Base-by-base conservation (phyloP, 202 grass and related monocot genomes). In the Panicum virgatum region DNA sequence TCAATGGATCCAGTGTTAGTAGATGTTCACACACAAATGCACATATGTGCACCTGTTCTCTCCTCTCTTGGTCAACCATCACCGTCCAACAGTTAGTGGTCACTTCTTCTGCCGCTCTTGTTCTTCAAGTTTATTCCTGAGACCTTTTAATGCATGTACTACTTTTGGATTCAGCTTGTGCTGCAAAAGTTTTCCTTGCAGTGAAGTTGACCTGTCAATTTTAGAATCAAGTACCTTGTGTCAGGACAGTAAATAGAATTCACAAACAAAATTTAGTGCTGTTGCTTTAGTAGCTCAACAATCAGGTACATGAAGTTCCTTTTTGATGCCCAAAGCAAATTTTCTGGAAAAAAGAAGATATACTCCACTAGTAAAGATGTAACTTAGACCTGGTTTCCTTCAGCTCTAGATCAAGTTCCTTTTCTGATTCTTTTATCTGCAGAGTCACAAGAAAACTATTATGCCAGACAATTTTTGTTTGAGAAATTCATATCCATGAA, bases 381-480 rank as follows among this genome's bases (percentile, higher is more conserved):
- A 68, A 60, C 39, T 58, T 9, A 47, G 23, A 90, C 88, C 88
- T 90, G 61, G 54, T 90, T 83, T 86, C 80, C 27, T 86, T 90
- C 37, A 86, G 69, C 44, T 83, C 88, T 76, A 88, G 80, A 39
- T 89, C 84, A 69, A 90, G 90, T 82, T 98, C 93, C 79, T 82
- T 82, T 80, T 96, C 89, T 18, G 92, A 95, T 92, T 89, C 89
- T 63, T 96, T 89, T 85, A 96, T 83, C 92, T 96, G 80, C 46
- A 85, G 57, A 90, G 29, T 42, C 57, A 76, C 19, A 60, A 3
- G 40, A 50, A 66, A 68, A 37, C 59, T 47, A 61, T 58, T 40
- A 23, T n/a, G 32, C 73, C 20, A 79, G 27, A 48, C 5, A 67
- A 86, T 36, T 4, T 43, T 73, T 32, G 6, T 22, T 83, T 27